These are phyloP conservation scores for Xylaria sp. DNA, from an alignment of 2,329 filamentous ascomycete species.

Conservation along the genomic window DNA sequence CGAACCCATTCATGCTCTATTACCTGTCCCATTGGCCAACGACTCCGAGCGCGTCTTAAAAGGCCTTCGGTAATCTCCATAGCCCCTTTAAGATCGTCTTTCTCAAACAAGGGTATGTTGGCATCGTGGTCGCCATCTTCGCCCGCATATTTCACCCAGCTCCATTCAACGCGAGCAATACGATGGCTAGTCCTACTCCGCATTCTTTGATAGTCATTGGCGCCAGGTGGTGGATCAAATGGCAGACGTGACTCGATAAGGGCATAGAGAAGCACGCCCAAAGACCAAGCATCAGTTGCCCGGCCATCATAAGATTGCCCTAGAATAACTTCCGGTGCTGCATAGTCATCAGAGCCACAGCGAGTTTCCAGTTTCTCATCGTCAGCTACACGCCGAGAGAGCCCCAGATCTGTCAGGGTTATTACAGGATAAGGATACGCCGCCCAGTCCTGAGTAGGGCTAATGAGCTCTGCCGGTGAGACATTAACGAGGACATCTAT, in stretches of 20 bases:
- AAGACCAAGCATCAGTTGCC: constrained; percentile 91
- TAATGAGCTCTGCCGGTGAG: constrained; percentile 73
- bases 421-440: constrained; percentile 84
- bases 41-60: constrained; percentile 81
- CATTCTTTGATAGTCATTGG: constrained; percentile 79
- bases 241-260: constrained; percentile 92
- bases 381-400: constrained; percentile 85
- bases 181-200: constrained; percentile 87
- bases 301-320: constrained; percentile 94
- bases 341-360: constrained; percentile 97
- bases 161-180: constrained; percentile 96
- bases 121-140: constrained; percentile 88
- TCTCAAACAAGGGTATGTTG: constrained; percentile 68
- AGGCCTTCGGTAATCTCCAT: constrained; percentile 85
- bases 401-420: constrained; percentile 90
- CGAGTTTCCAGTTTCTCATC: constrained; percentile 91
- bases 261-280: constrained; percentile 92
- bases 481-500: constrained; percentile 92
- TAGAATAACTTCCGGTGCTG: constrained; percentile 94
- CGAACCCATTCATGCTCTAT: constrained; percentile 79
- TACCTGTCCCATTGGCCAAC: constrained; percentile 81
- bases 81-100: constrained; percentile 76
- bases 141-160: constrained; percentile 87
- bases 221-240: constrained; percentile 88
- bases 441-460: constrained; percentile 72